Evolutionary conservation across 495 filamentous ascomycete species (phyloP).

Genomic region (Hyaloscypha variabilis): DNA sequence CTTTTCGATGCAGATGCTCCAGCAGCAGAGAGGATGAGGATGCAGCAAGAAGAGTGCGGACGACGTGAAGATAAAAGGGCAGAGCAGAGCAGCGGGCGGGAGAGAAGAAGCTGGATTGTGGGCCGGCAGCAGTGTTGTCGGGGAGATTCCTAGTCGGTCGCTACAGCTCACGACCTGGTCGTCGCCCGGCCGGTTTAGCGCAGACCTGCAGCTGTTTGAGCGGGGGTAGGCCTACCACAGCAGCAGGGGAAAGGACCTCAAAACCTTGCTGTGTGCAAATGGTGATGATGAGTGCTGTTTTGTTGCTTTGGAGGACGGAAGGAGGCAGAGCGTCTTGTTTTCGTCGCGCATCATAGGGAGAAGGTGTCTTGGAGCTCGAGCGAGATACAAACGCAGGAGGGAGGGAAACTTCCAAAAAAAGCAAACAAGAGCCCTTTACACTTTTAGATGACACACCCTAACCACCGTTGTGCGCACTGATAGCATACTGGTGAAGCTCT

Average conservation of each 20-base stretch:
- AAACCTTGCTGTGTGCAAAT: background rate
- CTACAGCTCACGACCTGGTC: background rate
- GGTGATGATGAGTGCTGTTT: background rate
- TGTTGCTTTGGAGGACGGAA: background rate
- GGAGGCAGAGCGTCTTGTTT: background rate
- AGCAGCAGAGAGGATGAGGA: conserved; percentile 14
- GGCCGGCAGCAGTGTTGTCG: conserved; percentile 19
- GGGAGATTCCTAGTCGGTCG: conserved; percentile 16
- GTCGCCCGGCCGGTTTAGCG: conserved; percentile 8
- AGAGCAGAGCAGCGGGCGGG: conserved; percentile 17
- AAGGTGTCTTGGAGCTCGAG: background rate
- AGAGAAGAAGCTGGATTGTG: conserved; percentile 14
- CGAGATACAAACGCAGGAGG: background rate
- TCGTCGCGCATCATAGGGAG: background rate
- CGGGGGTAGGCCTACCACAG: background rate
- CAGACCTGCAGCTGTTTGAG: conserved; percentile 2
- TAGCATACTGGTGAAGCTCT: background rate
- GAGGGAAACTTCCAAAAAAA: background rate
- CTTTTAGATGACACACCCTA: background rate
- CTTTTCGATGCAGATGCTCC: conserved; percentile 15
- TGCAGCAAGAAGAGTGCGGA: background rate
- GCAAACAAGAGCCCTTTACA: background rate
- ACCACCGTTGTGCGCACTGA: background rate
- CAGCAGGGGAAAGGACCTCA: background rate
- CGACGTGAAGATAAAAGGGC: conserved; percentile 21